These are phyloP conservation scores for Linnemannia exigua DNA, from an alignment of 192 early-diverging fungal genomes.

Conservation along the genomic window DNA sequence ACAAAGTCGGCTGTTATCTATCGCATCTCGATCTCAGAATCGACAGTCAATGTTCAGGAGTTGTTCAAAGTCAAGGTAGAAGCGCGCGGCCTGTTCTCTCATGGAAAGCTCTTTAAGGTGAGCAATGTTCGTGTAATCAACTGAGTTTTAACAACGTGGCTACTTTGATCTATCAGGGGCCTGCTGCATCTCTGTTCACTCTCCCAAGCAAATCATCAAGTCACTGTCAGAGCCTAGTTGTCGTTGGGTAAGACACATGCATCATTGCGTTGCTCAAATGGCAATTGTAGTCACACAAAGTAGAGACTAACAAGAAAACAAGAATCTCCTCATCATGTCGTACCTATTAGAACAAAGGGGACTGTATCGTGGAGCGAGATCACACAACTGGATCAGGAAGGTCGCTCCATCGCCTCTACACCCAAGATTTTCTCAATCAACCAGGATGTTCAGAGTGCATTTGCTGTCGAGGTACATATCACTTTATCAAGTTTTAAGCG, in stretches of 20 bases:
- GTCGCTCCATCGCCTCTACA: not conserved
- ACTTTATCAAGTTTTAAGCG: not conserved
- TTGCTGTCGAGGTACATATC: conserved; percentile 1
- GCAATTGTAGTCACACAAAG: not conserved
- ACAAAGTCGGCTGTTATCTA: not conserved
- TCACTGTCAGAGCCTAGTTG: not conserved
- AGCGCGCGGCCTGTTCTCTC: not conserved
- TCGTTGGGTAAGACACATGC: not conserved
- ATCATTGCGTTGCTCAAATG: not conserved
- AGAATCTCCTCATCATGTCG: not conserved
- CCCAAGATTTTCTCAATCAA: not conserved
- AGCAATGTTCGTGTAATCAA: not conserved
- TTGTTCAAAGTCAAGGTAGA: not conserved
- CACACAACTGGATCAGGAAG: not conserved
- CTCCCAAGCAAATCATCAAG: not conserved
- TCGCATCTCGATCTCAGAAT: not conserved
- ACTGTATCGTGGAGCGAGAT: not conserved
- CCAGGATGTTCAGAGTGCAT: not conserved
- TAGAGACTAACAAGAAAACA: not conserved
- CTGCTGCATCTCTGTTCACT: not conserved
- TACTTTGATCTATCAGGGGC: not conserved
- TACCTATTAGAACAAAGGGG: not conserved
- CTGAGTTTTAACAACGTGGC: not conserved
- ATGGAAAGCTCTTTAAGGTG: too few relatives aligned
- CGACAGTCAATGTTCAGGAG: not conserved